Conservation (phyloP, 495 filamentous ascomycete species). For the Aspergillus hancockii region DNA sequence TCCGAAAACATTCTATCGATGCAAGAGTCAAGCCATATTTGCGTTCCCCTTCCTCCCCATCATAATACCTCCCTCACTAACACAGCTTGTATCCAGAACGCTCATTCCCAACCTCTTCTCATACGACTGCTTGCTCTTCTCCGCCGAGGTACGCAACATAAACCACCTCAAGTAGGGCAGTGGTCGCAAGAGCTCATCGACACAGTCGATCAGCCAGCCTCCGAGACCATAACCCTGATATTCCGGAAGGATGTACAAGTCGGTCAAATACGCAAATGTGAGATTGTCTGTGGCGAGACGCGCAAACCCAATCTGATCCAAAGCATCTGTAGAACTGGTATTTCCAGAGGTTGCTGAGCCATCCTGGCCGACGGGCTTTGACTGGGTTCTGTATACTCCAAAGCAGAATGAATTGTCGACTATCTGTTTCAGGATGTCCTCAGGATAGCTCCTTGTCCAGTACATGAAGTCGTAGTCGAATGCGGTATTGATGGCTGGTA, state of each 20-base stretch:
- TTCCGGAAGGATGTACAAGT: slow-evolving; percentile 60
- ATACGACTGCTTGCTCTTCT: slow-evolving; percentile 46
- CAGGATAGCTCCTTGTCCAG: slow-evolving; percentile 50
- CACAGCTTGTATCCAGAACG: slow-evolving; percentile 35
- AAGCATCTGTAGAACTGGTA: not conserved
- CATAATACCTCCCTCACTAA: slow-evolving; percentile 22
- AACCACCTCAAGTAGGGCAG: slow-evolving; percentile 59
- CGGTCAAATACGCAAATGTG: slow-evolving; percentile 69
- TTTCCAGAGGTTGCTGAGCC: not conserved
- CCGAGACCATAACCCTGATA: slow-evolving; percentile 63
- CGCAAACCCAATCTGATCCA: slow-evolving; percentile 56
- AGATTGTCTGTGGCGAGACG: slow-evolving; percentile 65
- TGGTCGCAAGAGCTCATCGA: slow-evolving; percentile 52
- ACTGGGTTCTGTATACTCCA: slow-evolving; percentile 45
- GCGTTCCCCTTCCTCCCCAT: slow-evolving; percentile 24
- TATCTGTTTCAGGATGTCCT: slow-evolving; percentile 41
- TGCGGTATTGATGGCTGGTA: slow-evolving; percentile 49
- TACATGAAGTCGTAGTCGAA: slow-evolving; percentile 54
- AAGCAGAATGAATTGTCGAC: slow-evolving; percentile 56
- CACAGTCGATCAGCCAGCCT: slow-evolving; percentile 60
- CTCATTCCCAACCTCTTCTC: slow-evolving; percentile 45
- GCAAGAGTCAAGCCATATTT: slow-evolving; percentile 10
- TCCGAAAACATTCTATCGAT: not conserved
- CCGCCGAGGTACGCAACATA: slow-evolving; percentile 49
- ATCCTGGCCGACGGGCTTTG: not conserved